A percentile compares a stretch with the other conserved stretches of the same genome.
These are phyloP conservation scores for Oleoguttula mirabilis DNA, from an alignment of 495 filamentous ascomycete species.

Conservation along the genomic window DNA sequence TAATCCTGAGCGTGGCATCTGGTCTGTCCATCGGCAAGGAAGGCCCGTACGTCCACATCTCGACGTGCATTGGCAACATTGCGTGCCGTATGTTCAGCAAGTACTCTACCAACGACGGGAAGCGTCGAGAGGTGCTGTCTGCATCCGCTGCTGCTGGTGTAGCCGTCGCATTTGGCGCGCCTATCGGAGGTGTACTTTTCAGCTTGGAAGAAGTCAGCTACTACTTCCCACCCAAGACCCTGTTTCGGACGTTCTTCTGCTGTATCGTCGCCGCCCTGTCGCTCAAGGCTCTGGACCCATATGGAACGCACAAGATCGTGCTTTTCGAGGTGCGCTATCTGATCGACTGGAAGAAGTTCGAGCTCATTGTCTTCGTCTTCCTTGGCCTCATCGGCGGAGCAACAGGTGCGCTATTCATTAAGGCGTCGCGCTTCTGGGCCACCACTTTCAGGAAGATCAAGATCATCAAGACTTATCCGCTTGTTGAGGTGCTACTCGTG, in stretches of 20 bases:
- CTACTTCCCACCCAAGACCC: constrained; percentile 96
- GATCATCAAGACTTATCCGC: constrained; percentile 66
- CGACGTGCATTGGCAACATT: constrained; percentile 91
- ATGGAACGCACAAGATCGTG: constrained; percentile 92
- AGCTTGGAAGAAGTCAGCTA: constrained; percentile 93
- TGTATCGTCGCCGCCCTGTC: constrained; percentile 88
- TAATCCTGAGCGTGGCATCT: constrained; percentile 82
- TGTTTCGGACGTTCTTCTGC: constrained; percentile 97
- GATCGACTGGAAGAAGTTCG: constrained; percentile 90
- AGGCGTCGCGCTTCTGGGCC: constrained; percentile 83
- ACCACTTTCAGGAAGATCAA: constrained; percentile 72
- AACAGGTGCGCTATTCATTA: constrained; percentile 86
- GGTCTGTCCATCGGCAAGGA: constrained; percentile 92
- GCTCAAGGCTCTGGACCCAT: constrained; percentile 88
- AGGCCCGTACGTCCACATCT: constrained; percentile 94
- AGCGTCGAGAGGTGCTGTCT: constrained; percentile 81
- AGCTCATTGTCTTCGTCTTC: constrained; percentile 72
- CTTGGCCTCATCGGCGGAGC: constrained; percentile 77
- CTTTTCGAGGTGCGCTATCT: constrained; percentile 87
- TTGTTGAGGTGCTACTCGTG: constrained; percentile 81
- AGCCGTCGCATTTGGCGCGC: constrained; percentile 88
- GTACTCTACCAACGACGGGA: constrained; percentile 87
- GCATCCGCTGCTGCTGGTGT: constrained; percentile 88
- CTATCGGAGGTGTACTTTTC: constrained; percentile 54
- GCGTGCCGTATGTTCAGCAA: constrained; percentile 84